Conservation (phyloP, 2,329 filamentous ascomycete genomes). For the Fusarium multiceps region DNA sequence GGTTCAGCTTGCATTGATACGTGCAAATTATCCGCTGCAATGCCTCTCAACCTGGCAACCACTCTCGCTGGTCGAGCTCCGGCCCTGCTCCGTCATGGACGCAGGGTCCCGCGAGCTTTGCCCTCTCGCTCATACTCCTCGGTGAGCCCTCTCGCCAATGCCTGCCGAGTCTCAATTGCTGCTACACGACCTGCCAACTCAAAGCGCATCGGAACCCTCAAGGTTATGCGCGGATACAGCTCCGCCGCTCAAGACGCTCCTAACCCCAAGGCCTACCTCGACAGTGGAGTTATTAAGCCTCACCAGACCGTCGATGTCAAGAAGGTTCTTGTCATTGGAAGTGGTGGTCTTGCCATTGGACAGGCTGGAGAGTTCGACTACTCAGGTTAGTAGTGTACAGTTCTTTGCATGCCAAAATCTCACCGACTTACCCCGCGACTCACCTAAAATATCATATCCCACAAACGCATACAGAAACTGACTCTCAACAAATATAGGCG, state of each 20-base stretch:
- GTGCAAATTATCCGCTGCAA: constrained; percentile 48
- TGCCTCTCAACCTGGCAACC: constrained; percentile 55
- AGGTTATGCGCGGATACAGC: constrained; percentile 57
- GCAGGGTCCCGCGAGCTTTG: constrained; percentile 60
- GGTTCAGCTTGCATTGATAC: constrained; percentile 53
- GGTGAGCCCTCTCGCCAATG: constrained; percentile 47
- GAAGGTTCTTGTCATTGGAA: constrained; percentile 96
- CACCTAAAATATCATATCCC: constrained; percentile 3
- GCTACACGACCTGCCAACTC: constrained; percentile 47
- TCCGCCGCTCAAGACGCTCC: constrained; percentile 73
- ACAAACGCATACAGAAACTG: constrained; percentile 29
- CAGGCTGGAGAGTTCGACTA: constrained; percentile 99
- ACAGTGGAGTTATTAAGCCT: constrained; percentile 86
- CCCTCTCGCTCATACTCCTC: constrained; percentile 59
- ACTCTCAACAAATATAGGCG: constrained; percentile 66
- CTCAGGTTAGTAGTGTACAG: constrained; percentile 77
- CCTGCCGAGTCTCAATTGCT: constrained; percentile 42
- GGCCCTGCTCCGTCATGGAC: constrained; percentile 66
- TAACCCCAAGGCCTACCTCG: constrained; percentile 86
- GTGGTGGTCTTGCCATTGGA: constrained; percentile 94
- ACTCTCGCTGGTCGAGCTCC: constrained; percentile 67
- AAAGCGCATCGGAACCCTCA: constrained; percentile 62
- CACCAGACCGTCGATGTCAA: constrained; percentile 87
- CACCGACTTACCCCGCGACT: constrained; percentile 28
- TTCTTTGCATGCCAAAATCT: constrained; percentile 11